Base-by-base conservation (phyloP, 2,329 filamentous ascomycete species). In the Microcera coccophila region DNA sequence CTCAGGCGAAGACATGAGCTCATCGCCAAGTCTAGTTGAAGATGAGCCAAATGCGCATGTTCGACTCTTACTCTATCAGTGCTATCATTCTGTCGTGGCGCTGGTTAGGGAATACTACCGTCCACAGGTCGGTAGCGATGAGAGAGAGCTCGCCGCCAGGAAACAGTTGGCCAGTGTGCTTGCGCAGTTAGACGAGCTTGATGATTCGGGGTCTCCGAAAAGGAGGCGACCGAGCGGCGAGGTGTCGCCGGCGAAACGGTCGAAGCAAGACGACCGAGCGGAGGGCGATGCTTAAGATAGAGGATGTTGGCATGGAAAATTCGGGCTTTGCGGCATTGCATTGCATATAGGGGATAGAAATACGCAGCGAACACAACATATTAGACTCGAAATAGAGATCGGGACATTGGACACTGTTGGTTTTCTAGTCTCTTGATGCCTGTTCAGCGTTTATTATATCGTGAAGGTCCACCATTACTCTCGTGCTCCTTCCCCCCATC, bases 81-180 rank as follows among this genome's bases (percentile, higher is more conserved):
- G 75, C 53, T 82, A 79, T 55, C 76, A 81, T 48, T 71, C 76
- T 3, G 64, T 74, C 1, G 69, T 72, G 4, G 61, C 65, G 29
- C 70, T 82, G 4, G 77, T 80, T 3, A 66, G 62, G 22, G 75
- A 78, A 47, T 79, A 79, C 53, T 81, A 79, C 54, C 68, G 76
- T 2, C 74, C 75, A 2, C 64, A 65, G 3, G 59, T 55, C 3
- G 70, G 74, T 40, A 76, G 74, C 46, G 74, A 67, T 36, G 64
- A 63, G 14, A 64, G 68, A 4, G 79, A 82, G 57, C 65, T 82
- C 11, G 70, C 70, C 7, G 78, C 75, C 2, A 61, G 79, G 26
- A 72, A 72, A 50, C 71, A 67, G 15, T 60, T 82, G 24, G 72
- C 72, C 9, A 64, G 65, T 26, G 71, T 70, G 0, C 51, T 82